Evolutionary conservation across 2,329 filamentous ascomycete genomes (phyloP), one percentile per base, ranked within the genome.

Genomic region (Keithomyces neogunnii): DNA sequence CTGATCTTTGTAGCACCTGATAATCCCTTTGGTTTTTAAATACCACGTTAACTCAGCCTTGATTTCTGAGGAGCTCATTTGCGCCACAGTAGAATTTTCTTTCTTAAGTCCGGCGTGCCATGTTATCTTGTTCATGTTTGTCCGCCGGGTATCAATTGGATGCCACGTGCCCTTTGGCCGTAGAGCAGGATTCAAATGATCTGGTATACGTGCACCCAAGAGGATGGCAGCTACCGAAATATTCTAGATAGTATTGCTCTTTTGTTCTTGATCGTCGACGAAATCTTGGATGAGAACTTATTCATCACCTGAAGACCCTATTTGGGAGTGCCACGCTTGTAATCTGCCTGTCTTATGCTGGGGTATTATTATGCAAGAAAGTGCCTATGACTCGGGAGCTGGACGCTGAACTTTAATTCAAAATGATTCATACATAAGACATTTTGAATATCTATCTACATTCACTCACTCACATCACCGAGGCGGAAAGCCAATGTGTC

Each of bases 21-120:
- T 55, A 79, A 79, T 55, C 76, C 76, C 1, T 79, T 79, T 56
- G 76, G 76, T 28, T 79, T 79, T 56, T 75, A 60, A 19, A 62
- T 29, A 10, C 39, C 13, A 19, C 6, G 4, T 35, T 40, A 40
- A 26, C 30, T 33, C 7, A 36, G 19, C 13, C 28, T 31, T 13
- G 45, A 26, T 52, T 47, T 9, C n/a, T 32, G n/a, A 40, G n/a
- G n/a, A 40, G n/a, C n/a, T 40, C n/a, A 40, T 40, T 13, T 26
- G 5, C 13, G 13, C 13, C 3, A 5, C 13, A 4, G 38, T 9
- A 26, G n/a, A 5, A 19, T 26, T 26, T 13, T 19, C 38, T 26
- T 26, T 40, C 38, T 26, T 40, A 26, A 13, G n/a, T 5, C 26
- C 13, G 13, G 8, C 19, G 8, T 40, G 38, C 38, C 5, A 11